Evolutionary conservation across 1,284 basidiomycete genomes (phyloP).

Genomic region (Mycena sp.): DNA sequence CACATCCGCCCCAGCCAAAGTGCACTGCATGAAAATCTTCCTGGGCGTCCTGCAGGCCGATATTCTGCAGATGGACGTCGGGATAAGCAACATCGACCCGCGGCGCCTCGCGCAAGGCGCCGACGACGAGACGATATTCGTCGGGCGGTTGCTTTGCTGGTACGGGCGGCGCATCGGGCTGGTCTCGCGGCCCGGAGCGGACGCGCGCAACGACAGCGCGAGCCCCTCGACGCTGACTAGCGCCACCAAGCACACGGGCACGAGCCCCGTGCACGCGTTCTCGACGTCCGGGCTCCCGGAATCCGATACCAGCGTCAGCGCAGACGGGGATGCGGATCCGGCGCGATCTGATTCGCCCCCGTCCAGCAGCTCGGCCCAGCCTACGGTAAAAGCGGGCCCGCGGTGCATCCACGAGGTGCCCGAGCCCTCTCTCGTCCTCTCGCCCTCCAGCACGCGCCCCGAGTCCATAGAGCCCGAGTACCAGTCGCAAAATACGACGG

Average conservation of each 20-base stretch:
- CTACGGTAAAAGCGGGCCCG: conserved; percentile 39
- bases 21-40: conserved; percentile 79
- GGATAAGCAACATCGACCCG: conserved; percentile 71
- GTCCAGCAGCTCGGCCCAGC: background rate
- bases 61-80: conserved; percentile 66
- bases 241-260: conserved; percentile 24
- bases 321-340: conserved; percentile 25
- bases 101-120: conserved; percentile 66
- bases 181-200: conserved; percentile 31
- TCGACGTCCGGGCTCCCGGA: conserved; percentile 2
- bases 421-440: conserved; percentile 49
- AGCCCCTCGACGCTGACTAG: conserved; percentile 25
- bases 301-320: conserved; percentile 36
- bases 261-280: background rate
- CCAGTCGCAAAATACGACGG: conserved; percentile 32
- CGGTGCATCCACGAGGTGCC: conserved; percentile 60
- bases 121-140: conserved; percentile 68
- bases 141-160: conserved; percentile 73
- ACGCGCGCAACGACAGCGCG: background rate
- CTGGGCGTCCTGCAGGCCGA: conserved; percentile 79
- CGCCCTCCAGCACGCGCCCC: conserved; percentile 5
- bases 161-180: conserved; percentile 59
- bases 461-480: too few relatives aligned
- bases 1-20: conserved; percentile 36
- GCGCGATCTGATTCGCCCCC: conserved; percentile 20